Percentiles rank a stretch among this genome's conserved stretches.
These are phyloP conservation scores for Phalaenopsis hybrid DNA, from an alignment of 116 monocot species.

Conservation along the genomic window DNA sequence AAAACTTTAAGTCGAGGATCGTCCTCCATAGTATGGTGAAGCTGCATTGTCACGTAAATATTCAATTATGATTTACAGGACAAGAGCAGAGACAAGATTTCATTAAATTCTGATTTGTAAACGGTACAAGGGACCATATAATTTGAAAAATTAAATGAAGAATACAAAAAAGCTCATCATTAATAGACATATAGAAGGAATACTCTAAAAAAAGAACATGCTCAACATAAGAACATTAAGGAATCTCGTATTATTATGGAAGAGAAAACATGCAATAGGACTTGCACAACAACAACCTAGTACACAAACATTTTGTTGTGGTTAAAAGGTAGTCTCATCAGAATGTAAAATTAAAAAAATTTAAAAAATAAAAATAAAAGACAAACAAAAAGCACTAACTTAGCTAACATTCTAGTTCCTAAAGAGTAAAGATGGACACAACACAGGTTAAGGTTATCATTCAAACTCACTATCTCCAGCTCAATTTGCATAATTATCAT, in stretches of 20 bases:
- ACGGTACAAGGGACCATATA: neutral
- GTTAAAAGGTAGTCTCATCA: neutral
- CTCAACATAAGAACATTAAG: neutral
- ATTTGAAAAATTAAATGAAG: neutral
- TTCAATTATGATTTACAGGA: neutral
- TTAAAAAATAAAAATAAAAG: neutral
- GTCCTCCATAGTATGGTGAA: constrained; percentile 42
- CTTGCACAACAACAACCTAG: neutral
- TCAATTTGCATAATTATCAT: neutral
- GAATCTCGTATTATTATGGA: too few species aligned
- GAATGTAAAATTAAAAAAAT: neutral
- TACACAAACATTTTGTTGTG: neutral
- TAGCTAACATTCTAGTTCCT: neutral
- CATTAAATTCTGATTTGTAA: neutral
- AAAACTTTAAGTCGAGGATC: constrained; percentile 69
- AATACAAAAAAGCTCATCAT: too few species aligned
- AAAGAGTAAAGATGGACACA: neutral
- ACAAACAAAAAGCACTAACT: neutral
- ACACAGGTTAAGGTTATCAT: neutral
- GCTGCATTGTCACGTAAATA: constrained; percentile 25
- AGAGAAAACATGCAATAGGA: neutral
- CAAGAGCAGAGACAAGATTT: constrained; percentile 1
- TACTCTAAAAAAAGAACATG: neutral
- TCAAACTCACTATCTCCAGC: neutral
- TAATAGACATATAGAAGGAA: too few species aligned